phyloP scores from a whole-genome alignment of 2,329 filamentous ascomycete genomes.

The Talaromyces pinophilus region DNA sequence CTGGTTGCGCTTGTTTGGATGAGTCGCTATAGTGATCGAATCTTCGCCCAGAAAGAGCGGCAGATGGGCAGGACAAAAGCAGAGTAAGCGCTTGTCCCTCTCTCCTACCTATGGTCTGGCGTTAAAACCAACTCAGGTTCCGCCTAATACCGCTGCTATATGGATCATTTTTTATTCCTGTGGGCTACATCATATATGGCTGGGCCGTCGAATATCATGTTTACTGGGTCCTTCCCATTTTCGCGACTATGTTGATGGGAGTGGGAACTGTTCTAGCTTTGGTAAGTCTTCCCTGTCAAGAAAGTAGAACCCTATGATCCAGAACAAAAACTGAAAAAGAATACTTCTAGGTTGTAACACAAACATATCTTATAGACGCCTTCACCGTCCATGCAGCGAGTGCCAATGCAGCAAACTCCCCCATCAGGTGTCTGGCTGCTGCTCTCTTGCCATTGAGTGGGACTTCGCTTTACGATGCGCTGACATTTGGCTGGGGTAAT shows the following conservation, averaged over 20 bases:
- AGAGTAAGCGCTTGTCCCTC: neutral
- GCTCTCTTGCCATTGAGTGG: slow-evolving; percentile 13
- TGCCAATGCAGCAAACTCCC: neutral
- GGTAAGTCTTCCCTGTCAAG: neutral
- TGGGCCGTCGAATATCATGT: neutral
- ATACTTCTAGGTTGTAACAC: slow-evolving; percentile 32
- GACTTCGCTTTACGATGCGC: neutral
- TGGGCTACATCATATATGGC: neutral
- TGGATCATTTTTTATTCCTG: neutral
- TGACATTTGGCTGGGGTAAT: slow-evolving; percentile 11
- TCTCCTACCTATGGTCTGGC: neutral
- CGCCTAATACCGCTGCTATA: neutral
- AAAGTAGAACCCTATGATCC: neutral
- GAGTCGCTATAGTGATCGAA: neutral
- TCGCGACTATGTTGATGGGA: neutral
- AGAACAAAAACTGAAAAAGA: neutral
- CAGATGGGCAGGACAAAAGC: neutral
- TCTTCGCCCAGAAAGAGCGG: neutral
- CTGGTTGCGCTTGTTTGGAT: neutral
- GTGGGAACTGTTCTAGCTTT: neutral
- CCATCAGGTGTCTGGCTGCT: neutral
- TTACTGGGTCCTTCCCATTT: neutral
- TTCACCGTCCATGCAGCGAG: slow-evolving; percentile 7
- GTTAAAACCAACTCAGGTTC: neutral
- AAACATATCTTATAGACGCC: slow-evolving; percentile 10